Evolutionary conservation across 2,329 filamentous ascomycete genomes (phyloP).

Genomic region (Anthostomella pinea): DNA sequence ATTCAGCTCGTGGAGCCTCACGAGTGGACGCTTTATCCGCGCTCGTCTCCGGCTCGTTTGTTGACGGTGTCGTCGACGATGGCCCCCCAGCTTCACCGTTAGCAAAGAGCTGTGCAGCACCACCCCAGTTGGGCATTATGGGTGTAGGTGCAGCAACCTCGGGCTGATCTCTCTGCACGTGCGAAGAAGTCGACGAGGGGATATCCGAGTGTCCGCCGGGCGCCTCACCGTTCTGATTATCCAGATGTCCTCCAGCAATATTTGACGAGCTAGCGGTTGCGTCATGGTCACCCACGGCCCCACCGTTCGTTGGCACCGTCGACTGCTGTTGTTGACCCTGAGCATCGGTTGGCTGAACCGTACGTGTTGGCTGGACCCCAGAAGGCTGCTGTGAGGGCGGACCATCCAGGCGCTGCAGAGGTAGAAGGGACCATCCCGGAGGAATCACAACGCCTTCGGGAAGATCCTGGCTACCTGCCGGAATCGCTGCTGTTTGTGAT

Average conservation of each 20-base stretch:
- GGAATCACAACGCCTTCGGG: constrained; percentile 64
- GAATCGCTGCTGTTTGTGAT: constrained; percentile 49
- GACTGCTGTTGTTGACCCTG: constrained; percentile 16
- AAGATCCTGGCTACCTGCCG: constrained; percentile 58
- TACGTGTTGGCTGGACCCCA: constrained; percentile 11
- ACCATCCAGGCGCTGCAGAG: constrained; percentile 55
- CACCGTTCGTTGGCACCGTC: constrained; percentile 7
- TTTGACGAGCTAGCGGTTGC: constrained; percentile 5
- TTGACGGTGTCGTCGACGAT: constrained; percentile 9
- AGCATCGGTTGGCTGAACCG: constrained; percentile 11
- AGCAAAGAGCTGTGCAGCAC: constrained; percentile 47
- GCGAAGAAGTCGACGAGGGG: constrained; percentile 10
- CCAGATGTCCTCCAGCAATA: constrained; percentile 2
- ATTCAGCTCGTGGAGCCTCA: constrained; percentile 7
- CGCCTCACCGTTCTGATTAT: constrained; percentile 1
- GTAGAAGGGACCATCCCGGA: constrained; percentile 62
- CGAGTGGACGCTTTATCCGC: constrained; percentile 4
- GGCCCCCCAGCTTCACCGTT: constrained; percentile 22
- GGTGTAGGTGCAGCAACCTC: constrained; percentile 48
- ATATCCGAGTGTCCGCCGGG: constrained; percentile 5
- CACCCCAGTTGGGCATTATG: constrained; percentile 49
- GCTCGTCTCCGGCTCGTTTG: constrained; percentile 10
- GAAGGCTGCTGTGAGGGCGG: constrained; percentile 19
- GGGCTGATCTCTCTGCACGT: constrained; percentile 23
- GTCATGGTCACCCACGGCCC: constrained; percentile 3